A percentile compares a stretch with the other conserved stretches of the same genome.
Evolutionary conservation across 2,329 filamentous ascomycete genomes (phyloP).

Genomic region (Fusarium succisae): DNA sequence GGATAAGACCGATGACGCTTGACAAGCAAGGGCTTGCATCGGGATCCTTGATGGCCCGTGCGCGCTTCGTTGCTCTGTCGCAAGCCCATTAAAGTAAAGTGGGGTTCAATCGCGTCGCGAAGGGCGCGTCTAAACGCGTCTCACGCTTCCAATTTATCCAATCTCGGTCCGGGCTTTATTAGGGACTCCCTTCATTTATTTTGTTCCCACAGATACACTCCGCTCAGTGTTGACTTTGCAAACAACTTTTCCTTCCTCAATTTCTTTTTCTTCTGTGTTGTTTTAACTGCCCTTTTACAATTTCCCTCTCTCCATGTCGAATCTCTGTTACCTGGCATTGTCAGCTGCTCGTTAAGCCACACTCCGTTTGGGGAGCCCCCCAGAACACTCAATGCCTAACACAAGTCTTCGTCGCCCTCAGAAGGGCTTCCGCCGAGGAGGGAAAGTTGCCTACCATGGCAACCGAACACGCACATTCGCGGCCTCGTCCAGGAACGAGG

Average conservation of each 20-base stretch:
- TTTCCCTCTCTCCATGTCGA: conserved; percentile 26
- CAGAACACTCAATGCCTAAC: conserved; percentile 61
- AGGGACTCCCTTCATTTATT: conserved; percentile 30
- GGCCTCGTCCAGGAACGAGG: conserved; percentile 80
- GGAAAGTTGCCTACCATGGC: conserved; percentile 76
- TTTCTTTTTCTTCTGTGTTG: conserved; percentile 5
- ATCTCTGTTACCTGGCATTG: conserved; percentile 10
- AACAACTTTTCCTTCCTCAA: conserved; percentile 9
- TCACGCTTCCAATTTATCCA: conserved; percentile 36
- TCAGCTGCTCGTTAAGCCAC: conserved; percentile 36
- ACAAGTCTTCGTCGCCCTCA: conserved; percentile 68
- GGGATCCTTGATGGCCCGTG: conserved; percentile 34
- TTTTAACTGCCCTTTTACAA: neutral
- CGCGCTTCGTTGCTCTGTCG: conserved; percentile 23
- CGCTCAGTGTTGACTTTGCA: conserved; percentile 36
- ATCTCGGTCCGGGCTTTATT: conserved; percentile 41
- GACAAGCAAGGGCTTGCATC: conserved; percentile 31
- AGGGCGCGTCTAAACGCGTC: conserved; percentile 48
- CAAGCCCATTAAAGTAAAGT: conserved; percentile 48
- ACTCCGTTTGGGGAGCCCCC: conserved; percentile 24
- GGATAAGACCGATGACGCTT: conserved; percentile 42
- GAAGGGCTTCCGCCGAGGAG: conserved; percentile 74
- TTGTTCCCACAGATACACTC: conserved; percentile 36
- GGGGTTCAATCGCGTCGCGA: conserved; percentile 42
- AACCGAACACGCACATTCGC: conserved; percentile 79